phyloP scores from a whole-genome alignment of 371 early-diverging fungal species.

The Actinomortierella ambigua region DNA sequence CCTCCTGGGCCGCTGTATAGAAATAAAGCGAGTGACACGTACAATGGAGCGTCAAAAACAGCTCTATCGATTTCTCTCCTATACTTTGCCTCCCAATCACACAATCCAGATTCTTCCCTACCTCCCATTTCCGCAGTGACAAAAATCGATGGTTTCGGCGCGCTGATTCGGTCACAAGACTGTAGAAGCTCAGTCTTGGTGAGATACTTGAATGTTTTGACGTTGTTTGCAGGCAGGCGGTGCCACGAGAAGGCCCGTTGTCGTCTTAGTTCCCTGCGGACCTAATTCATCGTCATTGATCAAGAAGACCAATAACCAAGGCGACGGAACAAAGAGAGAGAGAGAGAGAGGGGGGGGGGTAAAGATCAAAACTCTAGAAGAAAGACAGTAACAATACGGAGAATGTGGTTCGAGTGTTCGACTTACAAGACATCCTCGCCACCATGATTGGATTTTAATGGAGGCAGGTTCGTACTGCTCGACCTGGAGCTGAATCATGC shows the following conservation, averaged over 20 bases:
- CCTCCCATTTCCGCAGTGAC: conserved; percentile 35
- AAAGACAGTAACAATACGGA: not conserved
- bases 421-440: conserved; percentile 45
- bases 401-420: not conserved
- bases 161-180: conserved; percentile 33
- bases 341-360: not conserved
- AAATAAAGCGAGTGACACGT: not conserved
- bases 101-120: not conserved
- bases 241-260: conserved; percentile 43
- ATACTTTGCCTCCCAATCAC: too few species aligned
- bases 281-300: conserved; percentile 12
- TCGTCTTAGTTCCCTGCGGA: conserved; percentile 34
- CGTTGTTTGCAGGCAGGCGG: conserved; percentile 19
- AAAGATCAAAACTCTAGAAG: not conserved
- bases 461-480: conserved; percentile 46
- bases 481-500: conserved; percentile 34
- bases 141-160: conserved; percentile 34
- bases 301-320: too few species aligned
- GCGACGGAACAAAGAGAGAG: conserved; percentile 1
- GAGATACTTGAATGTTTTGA: conserved; percentile 29
- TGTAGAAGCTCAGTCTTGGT: conserved; percentile 29
- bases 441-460: conserved; percentile 44
- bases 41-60: not conserved
- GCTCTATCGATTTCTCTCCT: too few species aligned
- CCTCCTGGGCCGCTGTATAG: conserved; percentile 29